Evolutionary conservation across 148 eudicot genomes (phyloP).

Genomic region (Amaranthus cruentus): DNA sequence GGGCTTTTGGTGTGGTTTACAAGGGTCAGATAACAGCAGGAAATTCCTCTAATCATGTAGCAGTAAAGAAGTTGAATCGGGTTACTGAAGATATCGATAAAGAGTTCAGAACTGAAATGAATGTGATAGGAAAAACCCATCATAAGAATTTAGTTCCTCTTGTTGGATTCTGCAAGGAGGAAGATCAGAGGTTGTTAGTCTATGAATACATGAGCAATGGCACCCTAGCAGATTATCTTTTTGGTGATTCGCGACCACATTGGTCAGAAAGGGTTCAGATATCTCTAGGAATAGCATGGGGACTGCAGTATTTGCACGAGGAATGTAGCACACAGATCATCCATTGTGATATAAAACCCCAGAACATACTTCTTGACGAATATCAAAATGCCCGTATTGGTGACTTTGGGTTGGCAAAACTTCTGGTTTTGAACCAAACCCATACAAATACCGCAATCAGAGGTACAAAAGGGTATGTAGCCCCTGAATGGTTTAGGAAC

Average conservation of each 20-base stretch:
- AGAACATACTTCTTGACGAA: conserved; percentile 57
- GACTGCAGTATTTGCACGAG: conserved; percentile 47
- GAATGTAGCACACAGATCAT: conserved; percentile 61
- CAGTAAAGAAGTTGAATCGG: conserved; percentile 25
- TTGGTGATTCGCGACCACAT: conserved; percentile 30
- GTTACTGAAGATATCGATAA: conserved; percentile 35
- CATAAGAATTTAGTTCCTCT: conserved; percentile 45
- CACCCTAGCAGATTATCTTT: conserved; percentile 38
- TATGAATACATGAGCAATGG: conserved; percentile 51
- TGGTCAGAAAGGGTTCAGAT: conserved; percentile 35
- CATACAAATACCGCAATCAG: conserved; percentile 44
- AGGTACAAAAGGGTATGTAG: conserved; percentile 72
- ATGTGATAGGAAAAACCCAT: conserved; percentile 40
- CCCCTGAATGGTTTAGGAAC: conserved; percentile 73
- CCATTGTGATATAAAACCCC: conserved; percentile 72
- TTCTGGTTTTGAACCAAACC: conserved; percentile 42
- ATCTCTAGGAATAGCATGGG: conserved; percentile 36
- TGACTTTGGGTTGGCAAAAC: conserved; percentile 69
- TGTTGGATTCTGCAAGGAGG: conserved; percentile 47
- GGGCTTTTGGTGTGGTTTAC: conserved; percentile 42
- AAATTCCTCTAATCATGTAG: background rate
- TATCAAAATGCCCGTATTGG: conserved; percentile 40
- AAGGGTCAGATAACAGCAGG: conserved; percentile 32
- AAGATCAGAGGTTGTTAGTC: conserved; percentile 37
- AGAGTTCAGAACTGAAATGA: conserved; percentile 45